These are phyloP conservation scores for Crucihimalaya himalaica DNA, from an alignment of 345 rosid genomes.

Conservation along the genomic window DNA sequence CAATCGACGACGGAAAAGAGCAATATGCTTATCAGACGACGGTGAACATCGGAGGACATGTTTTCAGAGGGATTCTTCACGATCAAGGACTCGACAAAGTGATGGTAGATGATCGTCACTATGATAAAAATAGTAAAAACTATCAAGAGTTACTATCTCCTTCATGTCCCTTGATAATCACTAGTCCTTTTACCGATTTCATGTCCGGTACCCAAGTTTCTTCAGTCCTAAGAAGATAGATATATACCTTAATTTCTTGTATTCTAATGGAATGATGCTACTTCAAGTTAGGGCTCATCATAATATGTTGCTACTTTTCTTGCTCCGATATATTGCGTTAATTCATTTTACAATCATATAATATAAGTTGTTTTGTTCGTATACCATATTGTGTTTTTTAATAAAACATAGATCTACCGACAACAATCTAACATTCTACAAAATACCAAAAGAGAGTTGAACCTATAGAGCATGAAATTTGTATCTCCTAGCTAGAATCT, in stretches of 20 bases:
- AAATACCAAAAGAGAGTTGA: not conserved
- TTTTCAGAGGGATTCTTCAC: conserved; percentile 66
- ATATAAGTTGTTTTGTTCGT: not conserved
- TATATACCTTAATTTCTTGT: not conserved
- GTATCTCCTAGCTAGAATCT: not conserved
- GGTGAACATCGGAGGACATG: conserved; percentile 57
- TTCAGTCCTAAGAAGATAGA: conserved; percentile 29
- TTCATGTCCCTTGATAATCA: conserved; percentile 42
- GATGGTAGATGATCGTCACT: conserved; percentile 29
- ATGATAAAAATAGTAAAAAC: conserved; percentile 19
- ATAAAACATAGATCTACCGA: not conserved
- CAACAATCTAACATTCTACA: not conserved
- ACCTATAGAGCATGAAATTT: not conserved
- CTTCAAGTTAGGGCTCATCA: not conserved
- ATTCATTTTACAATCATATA: not conserved
- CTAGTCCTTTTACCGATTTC: conserved; percentile 47
- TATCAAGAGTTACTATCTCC: conserved; percentile 44
- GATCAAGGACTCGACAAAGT: conserved; percentile 56
- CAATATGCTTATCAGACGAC: conserved; percentile 49
- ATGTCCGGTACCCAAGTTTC: conserved; percentile 59
- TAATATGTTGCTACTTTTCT: not conserved
- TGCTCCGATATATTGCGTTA: not conserved
- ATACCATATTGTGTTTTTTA: not conserved
- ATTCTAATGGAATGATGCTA: not conserved
- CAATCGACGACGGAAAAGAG: conserved; percentile 46